Evolutionary conservation across 2,329 filamentous ascomycete genomes (phyloP).

Genomic region (Fusarium sp.): DNA sequence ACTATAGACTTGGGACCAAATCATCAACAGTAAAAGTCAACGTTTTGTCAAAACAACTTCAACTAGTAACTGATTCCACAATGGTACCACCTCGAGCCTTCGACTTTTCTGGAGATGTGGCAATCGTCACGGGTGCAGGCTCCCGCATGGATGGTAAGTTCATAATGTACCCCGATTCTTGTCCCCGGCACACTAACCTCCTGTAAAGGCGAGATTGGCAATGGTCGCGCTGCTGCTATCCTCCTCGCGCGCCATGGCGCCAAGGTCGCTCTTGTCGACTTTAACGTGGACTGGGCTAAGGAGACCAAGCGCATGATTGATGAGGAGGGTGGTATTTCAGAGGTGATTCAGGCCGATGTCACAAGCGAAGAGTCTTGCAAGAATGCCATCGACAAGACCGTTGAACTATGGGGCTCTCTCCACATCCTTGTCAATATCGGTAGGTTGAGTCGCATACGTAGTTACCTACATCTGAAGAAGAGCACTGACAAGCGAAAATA

Average conservation of each 20-base stretch:
- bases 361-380: constrained; percentile 1
- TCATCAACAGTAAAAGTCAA: neutral
- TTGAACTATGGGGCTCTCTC: neutral
- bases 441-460: neutral
- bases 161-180: neutral
- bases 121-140: constrained; percentile 1
- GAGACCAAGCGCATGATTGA: constrained; percentile 10
- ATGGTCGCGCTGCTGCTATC: neutral
- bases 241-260: constrained; percentile 1
- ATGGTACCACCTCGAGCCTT: neutral
- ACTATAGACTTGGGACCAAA: neutral
- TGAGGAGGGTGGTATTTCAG: neutral
- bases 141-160: neutral
- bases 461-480: neutral
- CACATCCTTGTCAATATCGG: constrained; percentile 9
- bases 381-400: neutral
- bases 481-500: neutral
- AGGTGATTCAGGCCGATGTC: constrained; percentile 4
- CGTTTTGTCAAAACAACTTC: neutral
- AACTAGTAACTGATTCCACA: neutral
- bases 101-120: neutral
- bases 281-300: neutral
- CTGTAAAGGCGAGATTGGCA: neutral
- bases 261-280: neutral
- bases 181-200: neutral